Evolutionary conservation across 2,329 filamentous ascomycete species (phyloP).

Genomic region (Cryphonectria parasitica): DNA sequence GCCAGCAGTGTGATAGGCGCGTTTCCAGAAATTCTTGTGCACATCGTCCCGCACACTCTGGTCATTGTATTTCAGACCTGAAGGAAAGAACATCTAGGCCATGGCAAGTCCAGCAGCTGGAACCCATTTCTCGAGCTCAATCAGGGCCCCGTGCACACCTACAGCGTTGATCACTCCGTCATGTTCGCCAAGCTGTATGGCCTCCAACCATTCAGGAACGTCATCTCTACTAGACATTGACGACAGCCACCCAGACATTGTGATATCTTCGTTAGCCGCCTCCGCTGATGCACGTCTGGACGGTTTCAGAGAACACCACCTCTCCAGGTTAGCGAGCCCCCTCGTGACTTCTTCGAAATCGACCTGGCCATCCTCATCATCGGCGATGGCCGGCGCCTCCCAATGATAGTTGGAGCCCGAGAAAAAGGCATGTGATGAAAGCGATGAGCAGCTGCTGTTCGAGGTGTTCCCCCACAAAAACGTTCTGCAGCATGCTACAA

Average conservation of each 20-base stretch:
- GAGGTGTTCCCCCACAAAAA: constrained; percentile 5
- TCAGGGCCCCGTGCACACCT: constrained; percentile 30
- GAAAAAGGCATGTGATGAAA: not conserved
- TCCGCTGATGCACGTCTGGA: not conserved
- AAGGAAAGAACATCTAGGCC: constrained; percentile 27
- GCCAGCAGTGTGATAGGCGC: constrained; percentile 23
- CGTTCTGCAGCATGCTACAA: constrained; percentile 11
- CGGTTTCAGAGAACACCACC: not conserved
- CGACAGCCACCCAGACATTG: not conserved
- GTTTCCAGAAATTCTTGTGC: constrained; percentile 30
- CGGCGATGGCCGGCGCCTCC: not conserved
- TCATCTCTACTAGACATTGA: constrained; percentile 1
- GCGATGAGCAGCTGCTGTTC: not conserved
- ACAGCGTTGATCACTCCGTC: constrained; percentile 16
- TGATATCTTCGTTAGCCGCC: not conserved
- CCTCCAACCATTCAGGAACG: not conserved
- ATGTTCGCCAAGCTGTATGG: not conserved
- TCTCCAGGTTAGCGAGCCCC: not conserved
- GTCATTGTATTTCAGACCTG: constrained; percentile 23
- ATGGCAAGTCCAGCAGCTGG: constrained; percentile 30
- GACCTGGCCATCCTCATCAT: not conserved
- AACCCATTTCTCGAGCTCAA: constrained; percentile 32
- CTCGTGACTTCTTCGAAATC: not conserved
- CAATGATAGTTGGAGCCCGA: not conserved
- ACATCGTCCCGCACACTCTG: constrained; percentile 25